Evolutionary conservation across 2,329 filamentous ascomycete species (phyloP), one percentile per base, ranked within the genome.

Genomic region (Plectosphaerella sp.): DNA sequence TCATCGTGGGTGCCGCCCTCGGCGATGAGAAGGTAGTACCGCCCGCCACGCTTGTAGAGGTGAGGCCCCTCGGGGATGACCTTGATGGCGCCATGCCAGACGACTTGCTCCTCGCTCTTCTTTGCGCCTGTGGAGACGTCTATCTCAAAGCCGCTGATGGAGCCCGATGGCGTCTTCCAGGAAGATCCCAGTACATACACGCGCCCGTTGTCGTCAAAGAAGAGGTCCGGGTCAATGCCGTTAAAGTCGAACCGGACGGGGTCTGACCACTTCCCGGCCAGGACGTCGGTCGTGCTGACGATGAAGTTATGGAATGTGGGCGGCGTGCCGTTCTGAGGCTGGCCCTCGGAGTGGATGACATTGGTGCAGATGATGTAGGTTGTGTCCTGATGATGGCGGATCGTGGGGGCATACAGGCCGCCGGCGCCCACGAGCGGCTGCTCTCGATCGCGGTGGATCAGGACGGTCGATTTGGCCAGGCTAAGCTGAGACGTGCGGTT

Each of bases 131-230:
- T 59, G 10, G 54, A 28, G 3, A 58, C 14, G 22, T 62, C 57
- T 16, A 58, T 54, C 36, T 60, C 54, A 3, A 58, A 57, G 20
- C 55, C 54, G 33, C 54, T 41, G 51, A 35, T 53, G 51, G 54
- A 53, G 24, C 43, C 7, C 5, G 14, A 24, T 16, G 14, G 11
- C 63, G 72, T 22, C 22, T 2, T 67, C 70, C 46, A 28, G 35
- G 18, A 45, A 24, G 37, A 2, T n/a, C 46, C 12, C 14, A 33
- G 8, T 3, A 79, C 72, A 53, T 82, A 84, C 0, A 73, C 66
- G 48, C 71, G 76, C 1, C 79, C 80, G 50, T 83, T 74, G 1
- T 74, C 72, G 48, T 83, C 76, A 75, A 78, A 84, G 57, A 81
- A 78, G 1, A 75, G 72, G 35, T 72, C 75, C 0, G 79, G 76